Evolutionary conservation across 371 early-diverging fungal species (phyloP).

Genomic region (Mortierella sp.): DNA sequence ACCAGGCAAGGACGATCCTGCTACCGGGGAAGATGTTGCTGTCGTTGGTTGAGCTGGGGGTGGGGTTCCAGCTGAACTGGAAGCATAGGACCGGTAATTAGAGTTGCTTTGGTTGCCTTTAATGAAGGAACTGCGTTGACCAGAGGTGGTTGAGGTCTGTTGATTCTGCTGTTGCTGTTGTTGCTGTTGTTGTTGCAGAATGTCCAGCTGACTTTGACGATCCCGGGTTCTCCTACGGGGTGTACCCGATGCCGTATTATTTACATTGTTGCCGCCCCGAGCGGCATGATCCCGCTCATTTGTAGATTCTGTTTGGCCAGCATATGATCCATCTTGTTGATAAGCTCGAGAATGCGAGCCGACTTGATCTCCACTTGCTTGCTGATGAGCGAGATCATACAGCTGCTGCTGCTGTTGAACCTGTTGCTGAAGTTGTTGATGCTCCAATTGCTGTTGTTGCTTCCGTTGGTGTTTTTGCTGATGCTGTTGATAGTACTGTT

Average conservation of each 20-base stretch:
- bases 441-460: constrained; percentile 44
- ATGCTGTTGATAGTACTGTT: constrained; percentile 42
- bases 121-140: constrained; percentile 16
- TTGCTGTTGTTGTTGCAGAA: constrained; percentile 24
- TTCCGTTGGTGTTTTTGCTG: constrained; percentile 44
- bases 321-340: constrained; percentile 20
- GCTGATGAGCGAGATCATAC: constrained; percentile 40
- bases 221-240: constrained; percentile 39
- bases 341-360: neutral
- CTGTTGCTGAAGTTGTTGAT: constrained; percentile 46
- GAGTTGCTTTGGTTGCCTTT: constrained; percentile 19
- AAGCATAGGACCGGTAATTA: constrained; percentile 3
- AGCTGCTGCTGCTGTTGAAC: constrained; percentile 51
- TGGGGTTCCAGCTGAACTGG: constrained; percentile 24
- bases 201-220: constrained; percentile 43
- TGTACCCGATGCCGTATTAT: neutral
- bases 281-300: constrained; percentile 1
- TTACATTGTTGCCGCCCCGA: neutral
- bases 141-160: constrained; percentile 7
- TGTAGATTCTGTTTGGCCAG: neutral
- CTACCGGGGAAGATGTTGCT: constrained; percentile 4
- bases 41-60: constrained; percentile 14
- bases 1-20: neutral
- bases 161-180: constrained; percentile 15
- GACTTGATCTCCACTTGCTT: constrained; percentile 13